Conservation (phyloP, 768 basidiomycete genomes). For the Boletus patriciae region DNA sequence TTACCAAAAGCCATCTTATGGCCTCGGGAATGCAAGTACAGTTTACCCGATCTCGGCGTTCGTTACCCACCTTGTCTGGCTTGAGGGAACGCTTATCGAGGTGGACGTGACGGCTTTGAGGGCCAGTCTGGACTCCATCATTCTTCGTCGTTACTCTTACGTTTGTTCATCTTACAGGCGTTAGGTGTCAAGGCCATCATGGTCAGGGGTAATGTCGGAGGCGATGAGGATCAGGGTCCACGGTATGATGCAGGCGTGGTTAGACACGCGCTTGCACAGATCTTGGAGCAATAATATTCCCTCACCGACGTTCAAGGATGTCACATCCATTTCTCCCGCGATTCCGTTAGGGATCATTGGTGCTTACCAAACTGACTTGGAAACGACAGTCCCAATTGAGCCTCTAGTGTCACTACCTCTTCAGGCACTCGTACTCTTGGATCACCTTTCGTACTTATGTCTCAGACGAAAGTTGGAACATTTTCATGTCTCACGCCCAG, state of each 20-base stretch:
- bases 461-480: not conserved
- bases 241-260: constrained; percentile 50
- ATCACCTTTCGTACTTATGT: not conserved
- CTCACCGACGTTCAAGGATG: not conserved
- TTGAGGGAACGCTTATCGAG: constrained; percentile 58
- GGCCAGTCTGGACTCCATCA: constrained; percentile 42
- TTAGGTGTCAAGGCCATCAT: constrained; percentile 62
- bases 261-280: constrained; percentile 40
- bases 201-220: constrained; percentile 35
- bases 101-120: constrained; percentile 63
- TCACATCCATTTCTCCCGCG: constrained; percentile 5
- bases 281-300: constrained; percentile 18
- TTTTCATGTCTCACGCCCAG: not conserved
- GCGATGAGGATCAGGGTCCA: constrained; percentile 26
- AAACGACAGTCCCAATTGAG: not conserved
- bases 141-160: not conserved
- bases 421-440: not conserved
- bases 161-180: constrained; percentile 35
- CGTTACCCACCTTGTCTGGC: constrained; percentile 81
- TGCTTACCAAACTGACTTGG: not conserved
- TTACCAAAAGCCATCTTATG: constrained; percentile 50
- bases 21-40: constrained; percentile 58
- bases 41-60: constrained; percentile 77
- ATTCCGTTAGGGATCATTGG: not conserved
- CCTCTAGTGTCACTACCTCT: not conserved